Base-by-base conservation (phyloP, 768 basidiomycete species). In the Lactifluus piperatus region DNA sequence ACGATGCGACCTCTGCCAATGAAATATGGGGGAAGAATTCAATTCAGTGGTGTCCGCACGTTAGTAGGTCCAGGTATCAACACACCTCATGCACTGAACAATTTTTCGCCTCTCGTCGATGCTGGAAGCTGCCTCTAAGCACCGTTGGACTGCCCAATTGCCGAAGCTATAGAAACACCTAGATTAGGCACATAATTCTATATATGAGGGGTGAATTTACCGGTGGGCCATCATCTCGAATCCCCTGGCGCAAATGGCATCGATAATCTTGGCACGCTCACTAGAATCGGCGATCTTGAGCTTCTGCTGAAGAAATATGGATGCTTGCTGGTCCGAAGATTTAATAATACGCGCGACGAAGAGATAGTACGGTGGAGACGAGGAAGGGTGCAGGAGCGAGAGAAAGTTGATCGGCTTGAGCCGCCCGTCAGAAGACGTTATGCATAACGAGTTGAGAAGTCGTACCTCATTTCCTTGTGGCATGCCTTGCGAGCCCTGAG, bases 161-260 rank as follows among this genome's bases (percentile, higher is more conserved):
- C 91, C 91, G 63, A 93, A 93, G n/a, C 90, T 89, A 66, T 56
- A 55, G 24, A 58, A 58, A 34, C 60, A 27, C 20, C 49, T 27
- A 30, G 50, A 51, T 39, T 24, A 47, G 36, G 43, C n/a, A 44
- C 26, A 5, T 32, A 27, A 22, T 13, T n/a, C 26, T 26, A 13
- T 50, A 10, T 60, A 22, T 48, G 26, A 26, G 51, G 32, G 16
- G 29, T n/a, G 49, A 37, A 64, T 72, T 37, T 68, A 86, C 86
- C 88, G 78, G 69, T 91, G 86, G 57, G 88, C 90, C 91, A 93
- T 93, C 91, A 92, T 92, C 69, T 93, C 91, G 62, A 88, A 89
- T 1, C 91, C 90, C 13, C 84, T 80, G 41, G 82, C 78, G 60
- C 88, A 90, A 57, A 92, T 92, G 48, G 91, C 91, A 66, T 91